Conservation (phyloP, 2,329 filamentous ascomycete species). For the Aspergillus sp. region DNA sequence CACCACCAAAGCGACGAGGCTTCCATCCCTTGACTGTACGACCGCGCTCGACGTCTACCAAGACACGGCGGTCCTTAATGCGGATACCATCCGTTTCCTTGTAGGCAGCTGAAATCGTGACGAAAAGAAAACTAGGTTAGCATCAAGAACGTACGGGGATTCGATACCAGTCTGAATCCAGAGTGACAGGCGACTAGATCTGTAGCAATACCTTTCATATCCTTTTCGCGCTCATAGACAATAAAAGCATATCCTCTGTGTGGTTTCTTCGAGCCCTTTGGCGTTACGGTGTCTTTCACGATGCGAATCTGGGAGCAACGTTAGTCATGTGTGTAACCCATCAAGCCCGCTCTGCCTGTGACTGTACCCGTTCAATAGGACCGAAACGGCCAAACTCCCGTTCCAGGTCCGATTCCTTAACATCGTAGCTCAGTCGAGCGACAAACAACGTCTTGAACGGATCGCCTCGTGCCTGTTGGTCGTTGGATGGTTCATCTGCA, state of each 20-base stretch:
- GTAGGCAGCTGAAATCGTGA: conserved; percentile 76
- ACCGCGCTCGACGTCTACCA: conserved; percentile 95
- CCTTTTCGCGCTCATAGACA: conserved; percentile 93
- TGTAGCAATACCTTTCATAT: conserved; percentile 85
- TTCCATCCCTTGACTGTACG: conserved; percentile 93
- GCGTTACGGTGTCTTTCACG: conserved; percentile 66
- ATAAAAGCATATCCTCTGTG: conserved; percentile 95
- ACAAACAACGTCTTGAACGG: conserved; percentile 95
- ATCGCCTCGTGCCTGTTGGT: conserved; percentile 87
- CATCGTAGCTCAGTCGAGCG: conserved; percentile 83
- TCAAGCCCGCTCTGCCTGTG: background rate
- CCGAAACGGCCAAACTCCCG: conserved; percentile 92
- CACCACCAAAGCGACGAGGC: conserved; percentile 86
- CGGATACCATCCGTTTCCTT: conserved; percentile 83
- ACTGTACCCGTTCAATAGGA: conserved; percentile 81
- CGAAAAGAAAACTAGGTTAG: conserved; percentile 38
- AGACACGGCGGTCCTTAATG: conserved; percentile 87
- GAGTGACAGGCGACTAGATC: conserved; percentile 6
- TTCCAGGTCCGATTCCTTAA: conserved; percentile 85
- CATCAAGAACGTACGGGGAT: conserved; percentile 23
- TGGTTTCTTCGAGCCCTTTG: conserved; percentile 77
- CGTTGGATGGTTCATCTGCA: conserved; percentile 76
- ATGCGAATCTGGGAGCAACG: conserved; percentile 70
- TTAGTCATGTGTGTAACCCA: conserved; percentile 20
- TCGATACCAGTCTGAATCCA: conserved; percentile 13